Evolutionary conservation across 176 grass and related monocot genomes (phyloP).

Genomic region (Pontederia paniculata): DNA sequence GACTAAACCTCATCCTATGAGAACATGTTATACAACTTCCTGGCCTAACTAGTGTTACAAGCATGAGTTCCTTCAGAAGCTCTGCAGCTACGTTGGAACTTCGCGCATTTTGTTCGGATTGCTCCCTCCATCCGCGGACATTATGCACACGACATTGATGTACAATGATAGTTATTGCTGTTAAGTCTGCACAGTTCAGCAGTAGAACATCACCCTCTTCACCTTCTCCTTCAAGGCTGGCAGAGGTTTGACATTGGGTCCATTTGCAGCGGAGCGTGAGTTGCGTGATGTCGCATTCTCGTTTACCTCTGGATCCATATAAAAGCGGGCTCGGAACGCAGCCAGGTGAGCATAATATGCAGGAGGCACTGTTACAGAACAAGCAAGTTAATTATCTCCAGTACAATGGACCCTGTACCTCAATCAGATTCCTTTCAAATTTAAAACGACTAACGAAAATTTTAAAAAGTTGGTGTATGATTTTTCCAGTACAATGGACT

Average conservation of each 20-base stretch:
- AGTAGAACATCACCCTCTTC: conserved; percentile 99
- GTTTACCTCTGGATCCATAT: conserved; percentile 70
- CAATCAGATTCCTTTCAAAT: too few relatives aligned
- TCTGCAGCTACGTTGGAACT: too few relatives aligned
- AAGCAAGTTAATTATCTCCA: background rate
- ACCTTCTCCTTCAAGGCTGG: conserved; percentile 96
- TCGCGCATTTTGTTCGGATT: too few relatives aligned
- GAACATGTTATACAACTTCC: too few relatives aligned
- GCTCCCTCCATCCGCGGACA: conserved; percentile 12
- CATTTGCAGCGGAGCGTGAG: conserved; percentile 32
- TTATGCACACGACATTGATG: conserved; percentile 41
- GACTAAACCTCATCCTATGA: too few relatives aligned
- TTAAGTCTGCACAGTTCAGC: conserved; percentile 24
- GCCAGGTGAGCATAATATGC: conserved; percentile 95
- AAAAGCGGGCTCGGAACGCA: conserved; percentile 90
- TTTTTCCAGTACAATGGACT: background rate
- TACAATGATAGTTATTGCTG: conserved; percentile 1
- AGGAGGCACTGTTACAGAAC: conserved; percentile 60
- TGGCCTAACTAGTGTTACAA: too few relatives aligned
- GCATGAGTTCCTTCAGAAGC: too few relatives aligned
- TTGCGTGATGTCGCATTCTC: conserved; percentile 46
- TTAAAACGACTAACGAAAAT: background rate
- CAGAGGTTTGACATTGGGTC: conserved; percentile 61
- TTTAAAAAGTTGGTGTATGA: background rate
- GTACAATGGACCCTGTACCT: too few relatives aligned